Conservation (phyloP, 352 stramenopile species). For the Globisporangium viniferum region DNA sequence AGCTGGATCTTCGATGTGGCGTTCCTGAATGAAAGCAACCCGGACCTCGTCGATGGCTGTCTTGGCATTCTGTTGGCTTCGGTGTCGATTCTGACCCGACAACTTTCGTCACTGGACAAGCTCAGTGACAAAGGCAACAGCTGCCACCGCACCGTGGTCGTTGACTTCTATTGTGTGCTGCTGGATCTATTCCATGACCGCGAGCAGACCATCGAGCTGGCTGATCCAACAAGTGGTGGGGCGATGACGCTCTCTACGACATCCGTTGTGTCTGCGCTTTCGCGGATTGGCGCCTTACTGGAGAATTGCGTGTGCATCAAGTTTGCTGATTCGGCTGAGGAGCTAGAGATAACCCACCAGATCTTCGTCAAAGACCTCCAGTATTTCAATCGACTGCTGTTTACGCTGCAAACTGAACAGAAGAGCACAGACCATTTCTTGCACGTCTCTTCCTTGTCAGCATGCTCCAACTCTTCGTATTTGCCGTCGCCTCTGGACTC, state of each 20-base stretch:
- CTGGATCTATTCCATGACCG: slow-evolving; percentile 40
- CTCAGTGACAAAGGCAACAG: slow-evolving; percentile 1
- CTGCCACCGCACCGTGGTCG: slow-evolving; percentile 9
- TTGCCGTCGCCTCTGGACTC: neutral
- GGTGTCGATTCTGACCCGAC: slow-evolving; percentile 20
- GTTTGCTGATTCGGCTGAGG: neutral
- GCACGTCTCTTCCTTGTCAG: neutral
- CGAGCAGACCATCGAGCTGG: slow-evolving; percentile 31
- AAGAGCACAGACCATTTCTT: neutral
- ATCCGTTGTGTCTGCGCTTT: slow-evolving; percentile 16
- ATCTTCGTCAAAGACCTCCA: slow-evolving; percentile 32
- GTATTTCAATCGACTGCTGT: slow-evolving; percentile 52
- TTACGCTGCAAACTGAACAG: slow-evolving; percentile 31
- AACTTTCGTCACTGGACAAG: slow-evolving; percentile 7
- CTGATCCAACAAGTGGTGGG: slow-evolving; percentile 30
- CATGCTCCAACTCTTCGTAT: neutral
- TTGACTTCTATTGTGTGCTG: slow-evolving; percentile 25
- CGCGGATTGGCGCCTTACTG: slow-evolving; percentile 28
- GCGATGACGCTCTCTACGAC: slow-evolving; percentile 26
- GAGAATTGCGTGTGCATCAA: slow-evolving; percentile 18
- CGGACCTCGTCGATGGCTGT: slow-evolving; percentile 25
- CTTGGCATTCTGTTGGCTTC: slow-evolving; percentile 25
- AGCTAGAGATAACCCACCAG: slow-evolving; percentile 6
- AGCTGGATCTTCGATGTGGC: slow-evolving; percentile 65
- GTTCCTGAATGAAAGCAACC: slow-evolving; percentile 35